Base-by-base conservation (phyloP, 768 basidiomycete genomes). In the Phanerochaete sordida region DNA sequence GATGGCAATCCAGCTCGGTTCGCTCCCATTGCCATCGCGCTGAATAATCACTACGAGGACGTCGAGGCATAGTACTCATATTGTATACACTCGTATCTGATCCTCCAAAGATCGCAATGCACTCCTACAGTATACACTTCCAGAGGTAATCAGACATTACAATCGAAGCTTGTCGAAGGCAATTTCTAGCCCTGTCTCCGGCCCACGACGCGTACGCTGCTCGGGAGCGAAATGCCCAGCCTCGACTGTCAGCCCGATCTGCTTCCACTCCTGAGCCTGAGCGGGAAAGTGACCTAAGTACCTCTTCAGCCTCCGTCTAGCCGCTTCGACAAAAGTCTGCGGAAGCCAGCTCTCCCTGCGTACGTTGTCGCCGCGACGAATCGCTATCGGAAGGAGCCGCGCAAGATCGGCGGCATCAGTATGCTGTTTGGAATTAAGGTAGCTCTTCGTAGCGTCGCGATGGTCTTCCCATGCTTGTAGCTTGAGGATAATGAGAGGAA, bases 321-420 rank as follows among this genome's bases (percentile, higher is more conserved):
- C 53, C 13, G 35, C 53, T 3, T 19, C n/a, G 5, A 43, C 37
- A 54, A 58, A 58, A 4, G 19, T 27, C 30, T 19, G 23, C 16
- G 57, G 57, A 9, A 58, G 11, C 57, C 57, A 49, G 4, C 26
- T 31, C 21, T 62, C 61, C 21, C 31, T 39, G 11, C 23, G 11
- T 5, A 61, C 15, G 9, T 16, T 46, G 16, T 56, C 58, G 15
- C 50, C 53, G 31, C 50, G 44, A 3, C 51, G 37, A 19, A 27
- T 31, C 1, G 59, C 57, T 30, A 58, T 58, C 26, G 45, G 46
- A 11, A 58, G 57, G 3, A 58, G 24, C 24, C 35, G 46, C 16
- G 52, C 59, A 4, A 83, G 74, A 60, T 82, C 81, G 15, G 62
- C 58, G 21, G 70, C 75, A 63, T 81, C 81, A 2, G 70, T 65